Percentiles rank a stretch among this genome's conserved stretches.
phyloP scores from a whole-genome alignment of 140 eudicot genomes.

The Senecio squalidus region DNA sequence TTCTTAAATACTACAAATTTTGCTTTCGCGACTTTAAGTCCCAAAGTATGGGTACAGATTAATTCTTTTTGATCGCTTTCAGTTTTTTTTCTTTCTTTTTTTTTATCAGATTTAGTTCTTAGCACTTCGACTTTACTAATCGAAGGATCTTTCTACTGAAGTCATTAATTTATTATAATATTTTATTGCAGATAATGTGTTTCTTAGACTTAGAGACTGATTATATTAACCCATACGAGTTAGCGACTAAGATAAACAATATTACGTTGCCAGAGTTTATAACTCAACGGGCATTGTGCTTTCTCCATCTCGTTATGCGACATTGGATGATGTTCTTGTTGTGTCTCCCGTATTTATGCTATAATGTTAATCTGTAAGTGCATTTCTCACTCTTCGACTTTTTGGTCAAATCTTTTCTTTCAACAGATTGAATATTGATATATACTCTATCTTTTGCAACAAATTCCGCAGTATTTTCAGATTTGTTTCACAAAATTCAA shows the following conservation, averaged over 20 bases:
- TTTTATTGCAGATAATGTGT: slow-evolving; percentile 65
- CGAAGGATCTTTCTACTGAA: neutral
- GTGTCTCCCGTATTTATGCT: slow-evolving; percentile 54
- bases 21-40: no score
- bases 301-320: slow-evolving; percentile 48
- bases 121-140: slow-evolving; percentile 1
- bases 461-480: neutral
- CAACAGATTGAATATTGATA: neutral
- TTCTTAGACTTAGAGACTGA: slow-evolving; percentile 74
- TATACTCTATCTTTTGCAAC: neutral
- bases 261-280: slow-evolving; percentile 53
- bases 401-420: neutral
- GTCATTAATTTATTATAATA: no score
- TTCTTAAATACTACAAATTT: no score
- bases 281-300: slow-evolving; percentile 53
- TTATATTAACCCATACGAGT: slow-evolving; percentile 37
- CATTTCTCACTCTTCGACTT: slow-evolving; percentile 8
- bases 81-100: no score
- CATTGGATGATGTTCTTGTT: slow-evolving; percentile 75
- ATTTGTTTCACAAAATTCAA: no score
- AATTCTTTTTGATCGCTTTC: no score
- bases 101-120: neutral
- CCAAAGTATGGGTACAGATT: no score
- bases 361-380: slow-evolving; percentile 59
- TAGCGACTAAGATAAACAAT: slow-evolving; percentile 61